Evolutionary conservation across 345 rosid species (phyloP).

Genomic region (Alliaria petiolata): DNA sequence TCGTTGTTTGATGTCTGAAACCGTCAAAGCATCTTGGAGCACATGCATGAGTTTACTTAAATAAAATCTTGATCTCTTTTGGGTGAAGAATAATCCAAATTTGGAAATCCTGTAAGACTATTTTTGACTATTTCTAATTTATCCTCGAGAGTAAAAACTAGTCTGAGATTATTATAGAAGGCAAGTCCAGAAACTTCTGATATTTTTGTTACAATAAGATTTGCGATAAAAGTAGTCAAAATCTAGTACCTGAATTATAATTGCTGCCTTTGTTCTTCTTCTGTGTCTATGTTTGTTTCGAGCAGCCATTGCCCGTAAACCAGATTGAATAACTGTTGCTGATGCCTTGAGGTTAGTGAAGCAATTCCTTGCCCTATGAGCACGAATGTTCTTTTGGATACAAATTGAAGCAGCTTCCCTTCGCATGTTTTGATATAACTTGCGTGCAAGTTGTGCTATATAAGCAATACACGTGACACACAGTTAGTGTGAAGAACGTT

Average conservation of each 20-base stretch:
- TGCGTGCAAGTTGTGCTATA: slow-evolving; percentile 56
- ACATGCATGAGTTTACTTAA: neutral
- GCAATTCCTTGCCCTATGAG: slow-evolving; percentile 38
- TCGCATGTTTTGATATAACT: slow-evolving; percentile 47
- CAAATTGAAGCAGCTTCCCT: slow-evolving; percentile 51
- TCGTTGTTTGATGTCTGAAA: neutral
- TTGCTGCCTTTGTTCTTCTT: slow-evolving; percentile 60
- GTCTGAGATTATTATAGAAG: neutral
- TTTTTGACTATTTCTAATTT: neutral
- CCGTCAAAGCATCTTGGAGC: slow-evolving; percentile 6
- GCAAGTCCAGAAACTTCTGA: neutral
- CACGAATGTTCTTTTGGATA: slow-evolving; percentile 47
- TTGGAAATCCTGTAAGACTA: neutral
- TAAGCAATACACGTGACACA: slow-evolving; percentile 9
- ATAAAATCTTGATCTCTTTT: neutral
- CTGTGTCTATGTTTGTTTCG: slow-evolving; percentile 44
- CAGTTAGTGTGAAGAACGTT: neutral
- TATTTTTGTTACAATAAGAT: neutral
- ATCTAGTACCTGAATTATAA: slow-evolving; percentile 46
- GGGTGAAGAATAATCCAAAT: neutral
- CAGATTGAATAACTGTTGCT: slow-evolving; percentile 51
- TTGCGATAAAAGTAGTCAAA: neutral
- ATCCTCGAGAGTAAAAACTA: neutral
- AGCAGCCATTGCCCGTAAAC: slow-evolving; percentile 57
- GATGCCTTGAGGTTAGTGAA: slow-evolving; percentile 44